Base-by-base conservation (phyloP, 441 rosid species). In the Viola pubescens region DNA sequence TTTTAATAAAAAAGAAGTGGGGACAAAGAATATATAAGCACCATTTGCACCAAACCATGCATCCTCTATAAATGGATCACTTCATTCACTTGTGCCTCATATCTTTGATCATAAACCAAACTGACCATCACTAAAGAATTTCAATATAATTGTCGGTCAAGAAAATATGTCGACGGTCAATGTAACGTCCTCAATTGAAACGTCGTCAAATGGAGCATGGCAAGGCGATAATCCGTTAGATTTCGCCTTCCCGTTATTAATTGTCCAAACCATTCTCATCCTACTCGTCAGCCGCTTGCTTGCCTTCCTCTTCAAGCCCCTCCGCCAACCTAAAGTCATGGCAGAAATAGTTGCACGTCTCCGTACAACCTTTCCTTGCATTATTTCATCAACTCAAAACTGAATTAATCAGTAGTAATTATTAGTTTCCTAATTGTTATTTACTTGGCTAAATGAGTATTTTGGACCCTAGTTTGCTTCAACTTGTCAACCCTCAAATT, bases 191-290 rank as follows among this genome's bases (percentile, higher is more conserved):
- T 19, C 26, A 19, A 37, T 64, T 2, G 58, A 64, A 44, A 58
- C 62, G 7, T 43, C 62, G 4, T 64, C 58, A 2, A 39, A 58
- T 58, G 62, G 68, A 34, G 58, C 40, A 11, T 64, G 68, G 68
- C 57, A 64, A 57, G 68, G 62, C 1, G 68, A 64, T 12, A 64
- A 57, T 43, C 68, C 68, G 4, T 37, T 64, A 43, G 13, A 50
- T 37, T 58, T 16, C 37, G 68, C 68, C 45, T 58, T 58, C 52
- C 68, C 68, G 1, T 13, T 58, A 9, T 37, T 64, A 9, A 38
- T 58, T 4, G n/a, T 64, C 37, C 68, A 64, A 58, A 39, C 58
- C 3, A 37, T 5, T 3, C 0, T 64, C 12, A 42, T 64, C 43
- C 57, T 64, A 2, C 9, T 41, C 9, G 10, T 43, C 61, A 57